These are phyloP conservation scores for Picea engelmannii DNA, from an alignment of 83 land plant species.

Conservation along the genomic window DNA sequence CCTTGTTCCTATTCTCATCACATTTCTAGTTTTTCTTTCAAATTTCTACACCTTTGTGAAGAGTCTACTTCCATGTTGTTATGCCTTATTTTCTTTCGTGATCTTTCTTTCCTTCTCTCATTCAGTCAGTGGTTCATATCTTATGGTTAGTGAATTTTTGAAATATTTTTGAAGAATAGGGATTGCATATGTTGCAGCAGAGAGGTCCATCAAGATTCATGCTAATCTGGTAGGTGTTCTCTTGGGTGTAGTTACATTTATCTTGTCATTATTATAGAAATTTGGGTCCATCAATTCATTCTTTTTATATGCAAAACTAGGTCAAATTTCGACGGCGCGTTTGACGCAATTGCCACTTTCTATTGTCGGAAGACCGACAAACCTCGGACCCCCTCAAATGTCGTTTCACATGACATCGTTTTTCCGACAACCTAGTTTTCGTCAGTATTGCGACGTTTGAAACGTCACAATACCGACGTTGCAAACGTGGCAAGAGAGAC, in stretches of 20 bases:
- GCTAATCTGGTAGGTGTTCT: background rate
- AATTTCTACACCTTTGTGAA: background rate
- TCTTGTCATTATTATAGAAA: background rate
- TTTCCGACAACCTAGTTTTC: no score
- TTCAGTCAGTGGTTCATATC: no score
- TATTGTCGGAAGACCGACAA: no score
- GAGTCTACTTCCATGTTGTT: background rate
- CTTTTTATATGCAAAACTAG: slow-evolving; percentile 2
- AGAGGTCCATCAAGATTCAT: background rate
- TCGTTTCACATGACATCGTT: no score
- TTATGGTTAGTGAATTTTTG: no score
- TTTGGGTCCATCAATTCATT: background rate
- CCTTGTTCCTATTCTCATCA: background rate
- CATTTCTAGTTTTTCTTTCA: background rate
- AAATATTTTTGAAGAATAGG: slow-evolving; percentile 4
- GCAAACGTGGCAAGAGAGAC: no score
- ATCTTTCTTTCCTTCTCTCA: no score
- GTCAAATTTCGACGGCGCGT: no score
- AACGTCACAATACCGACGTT: no score
- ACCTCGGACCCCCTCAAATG: no score
- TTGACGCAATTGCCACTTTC: no score
- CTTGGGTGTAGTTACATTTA: background rate
- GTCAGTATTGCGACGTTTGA: no score
- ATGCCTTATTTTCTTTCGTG: background rate
- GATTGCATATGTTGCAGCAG: slow-evolving; percentile 17